phyloP scores from a whole-genome alignment of 495 filamentous ascomycete genomes.

The Massariosphaeria phaeospora region DNA sequence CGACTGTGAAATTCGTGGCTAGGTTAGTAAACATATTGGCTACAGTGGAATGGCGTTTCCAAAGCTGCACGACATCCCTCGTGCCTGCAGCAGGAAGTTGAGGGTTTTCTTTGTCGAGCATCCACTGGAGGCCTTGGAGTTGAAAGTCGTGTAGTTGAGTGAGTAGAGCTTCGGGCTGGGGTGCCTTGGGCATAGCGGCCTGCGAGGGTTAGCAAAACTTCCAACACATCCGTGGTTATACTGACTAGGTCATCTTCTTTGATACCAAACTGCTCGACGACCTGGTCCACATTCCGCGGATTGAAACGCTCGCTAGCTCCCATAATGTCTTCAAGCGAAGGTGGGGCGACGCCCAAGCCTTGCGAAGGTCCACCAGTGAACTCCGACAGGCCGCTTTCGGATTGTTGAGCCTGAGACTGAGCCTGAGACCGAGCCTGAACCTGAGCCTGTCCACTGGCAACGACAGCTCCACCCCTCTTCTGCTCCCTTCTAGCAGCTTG shows the following conservation, averaged over 20 bases:
- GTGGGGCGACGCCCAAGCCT: constrained; percentile 29
- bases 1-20: constrained; percentile 66
- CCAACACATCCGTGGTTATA: neutral
- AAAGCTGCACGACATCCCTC: constrained; percentile 69
- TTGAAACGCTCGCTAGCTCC: constrained; percentile 63
- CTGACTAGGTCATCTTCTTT: constrained; percentile 58
- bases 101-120: constrained; percentile 71
- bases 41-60: constrained; percentile 54
- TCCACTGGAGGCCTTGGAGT: constrained; percentile 76
- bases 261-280: constrained; percentile 64
- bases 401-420: neutral
- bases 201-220: constrained; percentile 1
- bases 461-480: constrained; percentile 23
- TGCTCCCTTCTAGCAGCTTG: constrained; percentile 31
- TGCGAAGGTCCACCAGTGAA: constrained; percentile 25
- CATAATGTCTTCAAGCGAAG: constrained; percentile 58
- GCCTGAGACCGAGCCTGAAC: too few species aligned
- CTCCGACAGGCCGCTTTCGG: constrained; percentile 35
- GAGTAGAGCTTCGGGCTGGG: constrained; percentile 57
- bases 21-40: constrained; percentile 61
- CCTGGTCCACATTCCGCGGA: constrained; percentile 59
- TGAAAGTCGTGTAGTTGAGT: constrained; percentile 77
- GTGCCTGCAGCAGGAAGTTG: constrained; percentile 57
- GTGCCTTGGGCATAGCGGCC: constrained; percentile 66
- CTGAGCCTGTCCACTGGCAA: neutral